These are phyloP conservation scores for Xylaria sp. DNA, from an alignment of 2,329 filamentous ascomycete species.

Conservation along the genomic window DNA sequence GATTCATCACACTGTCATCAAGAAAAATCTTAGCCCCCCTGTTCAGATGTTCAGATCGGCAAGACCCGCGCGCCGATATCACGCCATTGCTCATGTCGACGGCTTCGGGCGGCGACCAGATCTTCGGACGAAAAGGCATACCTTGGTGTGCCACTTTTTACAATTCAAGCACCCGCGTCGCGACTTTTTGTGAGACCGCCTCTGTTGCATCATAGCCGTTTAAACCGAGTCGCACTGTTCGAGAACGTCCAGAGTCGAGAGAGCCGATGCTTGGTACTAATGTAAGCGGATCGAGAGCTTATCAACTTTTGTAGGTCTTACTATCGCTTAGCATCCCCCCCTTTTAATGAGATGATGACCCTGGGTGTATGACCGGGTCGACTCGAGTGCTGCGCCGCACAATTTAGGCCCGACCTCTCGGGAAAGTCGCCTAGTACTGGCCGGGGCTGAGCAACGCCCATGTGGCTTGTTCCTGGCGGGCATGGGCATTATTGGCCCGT, in stretches of 20 bases:
- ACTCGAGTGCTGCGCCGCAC: constrained; percentile 21
- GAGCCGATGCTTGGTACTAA: not conserved
- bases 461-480: constrained; percentile 16
- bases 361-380: constrained; percentile 10
- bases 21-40: constrained; percentile 28
- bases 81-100: not conserved
- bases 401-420: not conserved
- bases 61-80: constrained; percentile 6
- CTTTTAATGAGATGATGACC: constrained; percentile 23
- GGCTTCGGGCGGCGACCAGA: not conserved
- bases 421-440: constrained; percentile 6
- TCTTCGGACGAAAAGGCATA: constrained; percentile 28
- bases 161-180: constrained; percentile 50
- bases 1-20: constrained; percentile 42
- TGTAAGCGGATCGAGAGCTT: constrained; percentile 21
- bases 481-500: constrained; percentile 11
- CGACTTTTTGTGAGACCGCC: constrained; percentile 50
- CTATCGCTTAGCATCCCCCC: constrained; percentile 12
- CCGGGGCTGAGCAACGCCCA: constrained; percentile 25
- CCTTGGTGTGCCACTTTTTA: constrained; percentile 51
- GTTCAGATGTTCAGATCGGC: constrained; percentile 17
- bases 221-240: not conserved
- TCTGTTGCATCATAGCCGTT: constrained; percentile 44
- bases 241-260: constrained; percentile 8
- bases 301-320: constrained; percentile 20